Percentiles rank a stretch among this genome's conserved stretches.
Evolutionary conservation across 805 yeast genomes (phyloP).

Genomic region (Yamadazyma endophytica): DNA sequence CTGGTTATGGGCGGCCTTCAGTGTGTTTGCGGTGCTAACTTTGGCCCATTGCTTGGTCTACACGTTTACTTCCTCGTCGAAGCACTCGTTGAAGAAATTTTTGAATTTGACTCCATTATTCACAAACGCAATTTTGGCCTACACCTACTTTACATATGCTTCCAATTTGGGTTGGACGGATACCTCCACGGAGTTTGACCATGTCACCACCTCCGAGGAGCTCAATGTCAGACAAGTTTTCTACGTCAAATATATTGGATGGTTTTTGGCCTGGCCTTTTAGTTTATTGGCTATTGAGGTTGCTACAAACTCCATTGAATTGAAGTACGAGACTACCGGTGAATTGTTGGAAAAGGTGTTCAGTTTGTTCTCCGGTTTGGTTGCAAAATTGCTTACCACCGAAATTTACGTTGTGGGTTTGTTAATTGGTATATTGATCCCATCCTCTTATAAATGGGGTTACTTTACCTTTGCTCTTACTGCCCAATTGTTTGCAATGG

Average conservation of each 20-base stretch:
- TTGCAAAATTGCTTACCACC: slow-evolving; percentile 40
- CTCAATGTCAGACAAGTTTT: slow-evolving; percentile 47
- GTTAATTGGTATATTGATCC: slow-evolving; percentile 53
- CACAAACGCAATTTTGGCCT: slow-evolving; percentile 39
- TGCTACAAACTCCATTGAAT: slow-evolving; percentile 25
- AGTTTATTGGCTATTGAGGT: slow-evolving; percentile 29
- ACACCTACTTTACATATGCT: slow-evolving; percentile 52
- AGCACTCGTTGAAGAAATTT: slow-evolving; percentile 26
- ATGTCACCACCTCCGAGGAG: slow-evolving; percentile 30
- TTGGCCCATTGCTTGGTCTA: slow-evolving; percentile 21
- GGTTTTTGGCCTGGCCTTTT: slow-evolving; percentile 53
- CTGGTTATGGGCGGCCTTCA: slow-evolving; percentile 65
- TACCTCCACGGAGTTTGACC: slow-evolving; percentile 45
- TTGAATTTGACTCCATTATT: slow-evolving; percentile 40
- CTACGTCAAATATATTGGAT: slow-evolving; percentile 53
- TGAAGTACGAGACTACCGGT: slow-evolving; percentile 24
- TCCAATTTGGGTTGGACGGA: slow-evolving; percentile 55
- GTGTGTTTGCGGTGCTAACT: slow-evolving; percentile 40
- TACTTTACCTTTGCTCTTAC: slow-evolving; percentile 53
- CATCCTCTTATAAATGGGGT: slow-evolving; percentile 64
- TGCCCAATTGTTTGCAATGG: slow-evolving; percentile 38
- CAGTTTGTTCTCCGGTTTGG: slow-evolving; percentile 28
- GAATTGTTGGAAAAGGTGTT: slow-evolving; percentile 26
- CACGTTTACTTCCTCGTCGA: slow-evolving; percentile 18
- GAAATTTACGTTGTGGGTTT: slow-evolving; percentile 50